Base-by-base conservation (phyloP, 805 yeast species). In the Metschnikowia aberdeeniae region DNA sequence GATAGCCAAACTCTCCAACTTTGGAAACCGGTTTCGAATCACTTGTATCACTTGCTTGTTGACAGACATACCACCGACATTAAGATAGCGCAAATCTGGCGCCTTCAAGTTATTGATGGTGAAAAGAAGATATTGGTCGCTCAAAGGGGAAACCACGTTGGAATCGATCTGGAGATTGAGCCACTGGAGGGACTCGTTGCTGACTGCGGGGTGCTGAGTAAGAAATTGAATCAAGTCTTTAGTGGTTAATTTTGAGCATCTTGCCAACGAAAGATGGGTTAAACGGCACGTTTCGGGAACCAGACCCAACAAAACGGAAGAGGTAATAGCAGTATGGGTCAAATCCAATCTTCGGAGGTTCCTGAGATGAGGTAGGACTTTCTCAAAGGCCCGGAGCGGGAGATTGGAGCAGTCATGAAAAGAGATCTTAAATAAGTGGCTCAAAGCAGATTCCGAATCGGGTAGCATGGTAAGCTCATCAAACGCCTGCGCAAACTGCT, bases 321-420 rank as follows among this genome's bases (percentile, higher is more conserved):
- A 81, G 1, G 83, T 81, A 34, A 89, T 78, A 36, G 84, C 80
- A 0, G 97, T 89, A 57, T 88, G 96, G 12, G 86, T 81, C 40
- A 90, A 69, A 60, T 89, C 97, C 27, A 89, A 67, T 50, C 88
- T 77, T 51, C 79, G 78, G 42, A 89, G 65, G 47, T 73, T 68
- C 22, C 71, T 66, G 37, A 84, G 66, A 40, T 73, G 76, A 1
- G 86, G 83, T 26, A 90, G 67, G 10, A 86, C 60, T 42, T 73
- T 75, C 22, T 70, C 70, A 45, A 86, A 77, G 0, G 75, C 75
- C n/a, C 70, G 72, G 5, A 78, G 63, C 4, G 87, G 75, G 32
- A 89, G 68, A 52, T 86, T 88, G 2, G 93, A 82, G 62, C 97
- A 90, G 58, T 89, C 96, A 64, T 89, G 96, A 58, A 90, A 78